Evolutionary conservation across 2,329 filamentous ascomycete species (phyloP).

Genomic region (Harringtonia aguacate): DNA sequence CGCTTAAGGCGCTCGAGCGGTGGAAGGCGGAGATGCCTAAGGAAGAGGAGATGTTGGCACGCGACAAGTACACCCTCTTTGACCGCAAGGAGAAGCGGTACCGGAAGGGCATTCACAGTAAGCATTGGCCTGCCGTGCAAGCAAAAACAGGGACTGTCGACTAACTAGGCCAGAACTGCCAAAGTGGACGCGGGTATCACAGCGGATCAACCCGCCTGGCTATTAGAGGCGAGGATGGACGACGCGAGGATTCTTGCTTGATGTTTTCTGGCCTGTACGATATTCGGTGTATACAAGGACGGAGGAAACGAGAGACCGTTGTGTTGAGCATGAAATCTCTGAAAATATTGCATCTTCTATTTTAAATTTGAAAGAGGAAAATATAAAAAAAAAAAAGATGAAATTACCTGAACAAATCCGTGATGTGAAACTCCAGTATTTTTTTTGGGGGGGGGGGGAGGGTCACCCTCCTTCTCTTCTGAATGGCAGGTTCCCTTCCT

Average conservation of each 20-base stretch:
- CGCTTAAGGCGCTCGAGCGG: slow-evolving; percentile 66
- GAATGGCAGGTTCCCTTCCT: no score
- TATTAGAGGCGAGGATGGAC: slow-evolving; percentile 45
- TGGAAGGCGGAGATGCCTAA: slow-evolving; percentile 97
- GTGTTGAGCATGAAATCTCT: background rate
- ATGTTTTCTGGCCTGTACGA: slow-evolving; percentile 6
- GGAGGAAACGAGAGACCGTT: background rate
- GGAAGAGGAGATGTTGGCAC: slow-evolving; percentile 89
- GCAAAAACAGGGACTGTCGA: background rate
- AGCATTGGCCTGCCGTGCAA: slow-evolving; percentile 22
- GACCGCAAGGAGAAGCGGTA: slow-evolving; percentile 93
- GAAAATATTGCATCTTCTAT: background rate
- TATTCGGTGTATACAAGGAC: slow-evolving; percentile 4
- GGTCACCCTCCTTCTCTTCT: background rate
- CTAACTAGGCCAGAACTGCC: slow-evolving; percentile 49
- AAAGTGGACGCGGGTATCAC: slow-evolving; percentile 93
- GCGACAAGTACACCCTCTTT: slow-evolving; percentile 97
- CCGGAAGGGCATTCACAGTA: slow-evolving; percentile 95
- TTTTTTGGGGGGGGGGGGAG: background rate
- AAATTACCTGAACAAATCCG: background rate
- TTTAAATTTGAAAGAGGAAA: background rate
- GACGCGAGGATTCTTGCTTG: background rate
- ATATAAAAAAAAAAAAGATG: background rate
- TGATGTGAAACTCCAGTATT: slow-evolving; percentile 1
- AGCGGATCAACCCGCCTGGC: slow-evolving; percentile 87